Base-by-base conservation (phyloP, 2,329 filamentous ascomycete genomes). In the Cordyceps javanica region DNA sequence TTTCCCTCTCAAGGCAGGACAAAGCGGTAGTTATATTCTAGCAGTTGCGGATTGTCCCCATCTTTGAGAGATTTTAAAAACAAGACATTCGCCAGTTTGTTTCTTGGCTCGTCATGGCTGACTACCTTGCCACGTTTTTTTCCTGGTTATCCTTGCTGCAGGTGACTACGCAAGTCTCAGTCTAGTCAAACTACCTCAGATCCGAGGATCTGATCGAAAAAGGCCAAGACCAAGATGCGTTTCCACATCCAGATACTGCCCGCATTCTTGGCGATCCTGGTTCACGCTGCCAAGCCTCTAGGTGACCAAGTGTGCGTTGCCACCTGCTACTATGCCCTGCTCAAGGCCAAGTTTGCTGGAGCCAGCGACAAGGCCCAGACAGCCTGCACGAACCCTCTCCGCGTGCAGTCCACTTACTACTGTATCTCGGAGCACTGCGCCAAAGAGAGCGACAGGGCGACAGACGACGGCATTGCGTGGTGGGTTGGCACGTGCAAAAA, bases 311-410 rank as follows among this genome's bases (percentile, higher is more conserved):
- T 62, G n/a, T 64, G 62, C 57, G 59, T 59, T 23, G 62, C 59
- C 13, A 57, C 62, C 3, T 64, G 62, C 36, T 64, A 64, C 58
- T 60, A 62, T 50, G 48, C 62, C n/a, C 53, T 64, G 10, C 42
- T 56, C 54, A 60, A 62, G 54, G 23, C 54, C 32, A 62, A 59
- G 13, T 64, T 55, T 46, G 49, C 54, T 13, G 62, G 53, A 3
- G 44, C 58, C 19, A 57, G 55, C 26, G 50, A 45, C 21, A 60
- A 59, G 13, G 61, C 54, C 2, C 53, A 64, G 57, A 53, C 51
- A 5, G 60, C 59, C 14, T 64, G 62, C 28, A 59, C 59, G 30
- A 62, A 64, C 34, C 59, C 60, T 9, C 52, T 62, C 16, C 59
- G 60, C 10, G 58, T 64, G 10, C 45, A 53, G 21, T 64, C 62